Percentiles rank a stretch among this genome's conserved stretches.
These are phyloP conservation scores for Flaveria floridana DNA, from an alignment of 140 eudicot species.

Conservation along the genomic window DNA sequence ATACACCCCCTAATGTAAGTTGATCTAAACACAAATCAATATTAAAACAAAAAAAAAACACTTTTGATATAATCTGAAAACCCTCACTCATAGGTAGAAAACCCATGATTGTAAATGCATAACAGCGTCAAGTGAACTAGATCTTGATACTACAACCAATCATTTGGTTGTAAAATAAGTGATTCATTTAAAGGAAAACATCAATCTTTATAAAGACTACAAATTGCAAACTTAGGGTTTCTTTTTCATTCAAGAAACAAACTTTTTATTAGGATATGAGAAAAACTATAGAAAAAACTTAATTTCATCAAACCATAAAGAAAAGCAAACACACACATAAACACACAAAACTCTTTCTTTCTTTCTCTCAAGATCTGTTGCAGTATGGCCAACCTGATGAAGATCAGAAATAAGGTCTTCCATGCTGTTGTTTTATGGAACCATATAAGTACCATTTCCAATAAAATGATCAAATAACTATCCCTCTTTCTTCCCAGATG, in stretches of 20 bases:
- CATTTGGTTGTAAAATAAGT: neutral
- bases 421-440: conserved; percentile 29
- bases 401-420: conserved; percentile 28
- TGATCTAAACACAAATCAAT: neutral
- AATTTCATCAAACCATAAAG: neutral
- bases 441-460: neutral
- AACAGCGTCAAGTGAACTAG: conserved; percentile 13
- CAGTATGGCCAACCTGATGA: conserved; percentile 28
- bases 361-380: conserved; percentile 25
- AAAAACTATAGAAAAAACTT: neutral
- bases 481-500: conserved; percentile 11
- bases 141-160: neutral
- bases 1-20: neutral
- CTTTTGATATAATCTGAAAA: neutral
- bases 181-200: neutral
- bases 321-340: neutral
- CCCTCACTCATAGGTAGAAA: conserved; percentile 4
- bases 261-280: neutral
- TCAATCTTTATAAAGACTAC: neutral
- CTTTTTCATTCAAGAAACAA: neutral
- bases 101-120: neutral
- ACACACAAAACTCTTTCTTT: neutral
- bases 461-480: conserved; percentile 11
- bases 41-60: too few relatives aligned
- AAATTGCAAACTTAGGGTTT: conserved; percentile 21